A percentile compares a stretch with the other conserved stretches of the same genome.
Evolutionary conservation across 805 yeast species (phyloP).

Genomic region (Cyberlindnera subsufficiens): DNA sequence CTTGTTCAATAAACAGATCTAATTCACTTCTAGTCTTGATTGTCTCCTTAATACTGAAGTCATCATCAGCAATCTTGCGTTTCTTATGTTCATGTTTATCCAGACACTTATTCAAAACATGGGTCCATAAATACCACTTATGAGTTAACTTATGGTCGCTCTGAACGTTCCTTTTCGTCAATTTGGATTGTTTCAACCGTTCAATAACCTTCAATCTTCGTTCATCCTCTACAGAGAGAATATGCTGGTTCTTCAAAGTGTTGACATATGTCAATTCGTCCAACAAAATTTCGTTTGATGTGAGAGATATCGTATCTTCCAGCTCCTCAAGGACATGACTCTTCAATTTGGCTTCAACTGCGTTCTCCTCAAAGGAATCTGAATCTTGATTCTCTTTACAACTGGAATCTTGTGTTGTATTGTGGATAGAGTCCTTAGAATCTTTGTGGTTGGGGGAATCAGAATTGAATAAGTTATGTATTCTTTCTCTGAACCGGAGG

Average conservation of each 20-base stretch:
- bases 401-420: too few relatives aligned
- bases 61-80: too few relatives aligned
- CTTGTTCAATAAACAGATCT: background rate
- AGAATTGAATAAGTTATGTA: background rate
- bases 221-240: background rate
- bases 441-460: background rate
- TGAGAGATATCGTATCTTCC: background rate
- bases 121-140: slow-evolving; percentile 1
- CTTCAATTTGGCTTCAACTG: background rate
- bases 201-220: background rate
- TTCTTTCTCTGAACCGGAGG: background rate
- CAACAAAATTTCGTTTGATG: background rate
- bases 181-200: background rate
- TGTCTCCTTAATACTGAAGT: background rate
- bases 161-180: background rate
- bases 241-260: slow-evolving; percentile 2
- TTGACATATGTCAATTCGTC: background rate
- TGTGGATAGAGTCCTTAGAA: too few relatives aligned
- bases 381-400: too few relatives aligned
- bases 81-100: background rate
- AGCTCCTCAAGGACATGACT: background rate
- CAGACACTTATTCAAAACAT: background rate
- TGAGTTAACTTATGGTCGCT: background rate
- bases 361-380: background rate
- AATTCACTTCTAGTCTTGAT: background rate